Evolutionary conservation across 2,329 filamentous ascomycete genomes (phyloP).

Genomic region (Ophiostoma populinum): DNA sequence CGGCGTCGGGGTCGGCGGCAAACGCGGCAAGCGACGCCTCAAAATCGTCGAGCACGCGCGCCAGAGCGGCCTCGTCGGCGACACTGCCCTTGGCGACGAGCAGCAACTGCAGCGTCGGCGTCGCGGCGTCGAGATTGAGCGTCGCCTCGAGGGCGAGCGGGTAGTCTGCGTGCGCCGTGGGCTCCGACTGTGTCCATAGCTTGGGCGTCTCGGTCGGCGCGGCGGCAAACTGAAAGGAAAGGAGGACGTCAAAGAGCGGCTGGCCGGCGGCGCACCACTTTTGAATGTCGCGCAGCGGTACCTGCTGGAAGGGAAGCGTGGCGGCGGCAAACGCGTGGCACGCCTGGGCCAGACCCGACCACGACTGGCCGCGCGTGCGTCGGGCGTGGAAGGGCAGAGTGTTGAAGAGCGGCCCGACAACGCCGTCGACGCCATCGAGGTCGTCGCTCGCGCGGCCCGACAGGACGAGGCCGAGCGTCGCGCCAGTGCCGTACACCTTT

Average conservation of each 20-base stretch:
- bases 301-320: constrained; percentile 58
- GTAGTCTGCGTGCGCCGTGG: constrained; percentile 42
- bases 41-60: constrained; percentile 23
- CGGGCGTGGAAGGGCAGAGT: constrained; percentile 54
- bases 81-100: constrained; percentile 37
- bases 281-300: constrained; percentile 59
- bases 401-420: constrained; percentile 78
- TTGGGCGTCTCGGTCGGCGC: constrained; percentile 4
- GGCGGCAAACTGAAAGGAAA: constrained; percentile 54
- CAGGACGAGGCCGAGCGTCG: constrained; percentile 55
- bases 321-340: constrained; percentile 57
- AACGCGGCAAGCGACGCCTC: constrained; percentile 16
- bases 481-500: constrained; percentile 24
- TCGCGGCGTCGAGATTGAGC: constrained; percentile 16
- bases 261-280: constrained; percentile 53
- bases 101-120: constrained; percentile 29
- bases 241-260: constrained; percentile 61
- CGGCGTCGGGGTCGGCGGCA: constrained; percentile 7
- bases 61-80: constrained; percentile 17
- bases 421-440: constrained; percentile 43
- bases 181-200: constrained; percentile 38
- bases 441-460: constrained; percentile 63
- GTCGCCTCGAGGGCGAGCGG: constrained; percentile 62
- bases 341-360: constrained; percentile 38
- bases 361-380: constrained; percentile 23